These are phyloP conservation scores for Quillaja saponaria DNA, from an alignment of 306 rosid genomes.

Conservation along the genomic window DNA sequence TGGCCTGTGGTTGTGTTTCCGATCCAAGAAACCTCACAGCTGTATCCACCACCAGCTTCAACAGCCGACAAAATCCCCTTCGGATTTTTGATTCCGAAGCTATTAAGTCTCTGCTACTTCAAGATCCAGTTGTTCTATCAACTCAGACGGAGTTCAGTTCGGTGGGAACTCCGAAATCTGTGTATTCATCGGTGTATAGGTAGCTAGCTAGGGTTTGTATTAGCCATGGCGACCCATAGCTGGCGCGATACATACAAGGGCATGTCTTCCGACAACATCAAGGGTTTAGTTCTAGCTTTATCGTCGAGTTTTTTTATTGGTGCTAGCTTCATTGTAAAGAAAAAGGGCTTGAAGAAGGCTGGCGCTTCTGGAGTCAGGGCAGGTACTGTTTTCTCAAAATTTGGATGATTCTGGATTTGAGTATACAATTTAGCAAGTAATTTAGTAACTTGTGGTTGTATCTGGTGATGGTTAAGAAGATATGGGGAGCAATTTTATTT, in stretches of 20 bases:
- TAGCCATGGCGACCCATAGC: conserved; percentile 42
- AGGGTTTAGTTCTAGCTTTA: conserved; percentile 74
- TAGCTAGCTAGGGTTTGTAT: conserved; percentile 41
- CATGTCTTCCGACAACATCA: conserved; percentile 78
- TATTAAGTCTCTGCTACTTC: background rate
- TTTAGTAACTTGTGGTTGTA: background rate
- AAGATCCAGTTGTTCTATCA: background rate
- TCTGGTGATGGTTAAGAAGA: background rate
- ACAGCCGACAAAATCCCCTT: background rate
- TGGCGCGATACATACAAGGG: conserved; percentile 67
- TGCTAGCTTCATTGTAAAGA: conserved; percentile 85
- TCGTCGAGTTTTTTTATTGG: conserved; percentile 89
- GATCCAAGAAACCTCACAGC: conserved; percentile 43
- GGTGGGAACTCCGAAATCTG: background rate
- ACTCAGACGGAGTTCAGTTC: conserved; percentile 7
- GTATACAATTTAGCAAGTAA: background rate
- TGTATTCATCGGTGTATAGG: background rate
- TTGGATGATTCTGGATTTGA: background rate
- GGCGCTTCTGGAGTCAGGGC: conserved; percentile 87
- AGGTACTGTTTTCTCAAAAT: conserved; percentile 41
- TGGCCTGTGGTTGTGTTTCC: conserved; percentile 18
- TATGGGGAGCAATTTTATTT: conserved; percentile 3
- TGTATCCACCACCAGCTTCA: conserved; percentile 34
- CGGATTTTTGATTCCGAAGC: background rate
- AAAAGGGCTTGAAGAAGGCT: conserved; percentile 91